These are phyloP conservation scores for Solanum raphanifolium DNA, from an alignment of 257 asterid genomes.

Conservation along the genomic window DNA sequence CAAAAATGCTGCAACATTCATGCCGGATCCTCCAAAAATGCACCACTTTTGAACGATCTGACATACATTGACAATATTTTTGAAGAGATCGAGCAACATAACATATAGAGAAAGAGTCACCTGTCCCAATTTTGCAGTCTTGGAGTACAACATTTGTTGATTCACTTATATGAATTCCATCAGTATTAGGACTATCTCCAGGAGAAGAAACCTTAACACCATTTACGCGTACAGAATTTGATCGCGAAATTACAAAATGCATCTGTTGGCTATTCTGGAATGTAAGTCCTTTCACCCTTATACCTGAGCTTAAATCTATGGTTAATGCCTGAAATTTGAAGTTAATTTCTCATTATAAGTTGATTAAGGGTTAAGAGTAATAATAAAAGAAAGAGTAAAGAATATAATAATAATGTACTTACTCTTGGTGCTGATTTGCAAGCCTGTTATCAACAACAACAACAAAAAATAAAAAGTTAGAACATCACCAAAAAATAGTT, in stretches of 20 bases:
- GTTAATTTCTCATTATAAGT: neutral
- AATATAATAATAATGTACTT: slow-evolving; percentile 13
- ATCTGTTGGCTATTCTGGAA: slow-evolving; percentile 84
- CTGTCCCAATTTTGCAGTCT: slow-evolving; percentile 91
- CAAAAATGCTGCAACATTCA: neutral
- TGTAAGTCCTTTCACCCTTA: slow-evolving; percentile 73
- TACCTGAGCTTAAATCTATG: slow-evolving; percentile 65
- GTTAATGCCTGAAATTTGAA: slow-evolving; percentile 59
- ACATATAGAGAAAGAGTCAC: neutral
- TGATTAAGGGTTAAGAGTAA: neutral
- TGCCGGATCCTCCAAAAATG: neutral
- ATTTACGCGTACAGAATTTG: slow-evolving; percentile 52
- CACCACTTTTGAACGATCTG: neutral
- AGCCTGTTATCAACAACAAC: slow-evolving; percentile 36
- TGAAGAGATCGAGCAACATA: neutral
- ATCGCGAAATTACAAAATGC: slow-evolving; percentile 64
- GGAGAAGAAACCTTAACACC: slow-evolving; percentile 64
- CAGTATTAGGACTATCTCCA: slow-evolving; percentile 89
- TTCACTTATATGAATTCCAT: slow-evolving; percentile 83
- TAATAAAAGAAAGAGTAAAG: neutral
- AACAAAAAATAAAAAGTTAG: neutral
- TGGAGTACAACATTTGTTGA: slow-evolving; percentile 71
- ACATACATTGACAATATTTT: neutral
- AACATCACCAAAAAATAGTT: neutral
- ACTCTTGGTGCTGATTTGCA: slow-evolving; percentile 94